Evolutionary conservation across 164 flowering plant species (phyloP).

Genomic region (Magnolia kwangsiensis): DNA sequence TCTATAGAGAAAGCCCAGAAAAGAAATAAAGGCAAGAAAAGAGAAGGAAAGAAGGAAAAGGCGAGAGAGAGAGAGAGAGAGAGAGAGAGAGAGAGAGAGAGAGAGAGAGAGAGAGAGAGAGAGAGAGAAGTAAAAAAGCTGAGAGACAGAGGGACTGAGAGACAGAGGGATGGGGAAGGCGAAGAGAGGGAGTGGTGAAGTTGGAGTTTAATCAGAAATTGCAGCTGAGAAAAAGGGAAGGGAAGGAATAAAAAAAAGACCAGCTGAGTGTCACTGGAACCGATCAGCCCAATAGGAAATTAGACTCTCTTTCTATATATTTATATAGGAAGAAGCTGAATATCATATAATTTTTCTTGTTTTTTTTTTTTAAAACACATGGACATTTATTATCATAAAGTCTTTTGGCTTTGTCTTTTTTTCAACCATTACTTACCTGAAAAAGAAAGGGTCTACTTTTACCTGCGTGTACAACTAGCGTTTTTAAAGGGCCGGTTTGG

Average conservation of each 20-base stretch:
- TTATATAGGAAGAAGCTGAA: conserved; percentile 29
- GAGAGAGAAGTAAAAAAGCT: conserved; percentile 16
- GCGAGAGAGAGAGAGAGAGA: not conserved
- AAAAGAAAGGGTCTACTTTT: not conserved
- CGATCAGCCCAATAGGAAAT: conserved; percentile 21
- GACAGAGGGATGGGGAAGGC: conserved; percentile 18
- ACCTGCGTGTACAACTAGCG: no score
- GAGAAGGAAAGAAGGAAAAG: conserved; percentile 14
- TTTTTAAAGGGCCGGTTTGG: no score
- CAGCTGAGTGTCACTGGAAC: conserved; percentile 18
- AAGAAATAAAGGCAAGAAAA: not conserved
- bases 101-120: conserved; percentile 4
- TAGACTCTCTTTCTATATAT: conserved; percentile 16
- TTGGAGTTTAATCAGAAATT: conserved; percentile 7
- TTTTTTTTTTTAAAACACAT: not conserved
- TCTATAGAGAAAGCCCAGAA: not conserved
- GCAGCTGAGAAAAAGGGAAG: not conserved
- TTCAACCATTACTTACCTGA: not conserved
- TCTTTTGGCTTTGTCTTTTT: not conserved
- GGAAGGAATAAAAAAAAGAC: conserved; percentile 20
- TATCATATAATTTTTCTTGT: conserved; percentile 20
- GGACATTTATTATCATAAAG: not conserved
- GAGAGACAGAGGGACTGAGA: conserved; percentile 12
- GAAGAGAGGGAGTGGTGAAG: conserved; percentile 9
- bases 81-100: not conserved